These are phyloP conservation scores for Irpex sp. DNA, from an alignment of 1,284 basidiomycete genomes.

Conservation along the genomic window DNA sequence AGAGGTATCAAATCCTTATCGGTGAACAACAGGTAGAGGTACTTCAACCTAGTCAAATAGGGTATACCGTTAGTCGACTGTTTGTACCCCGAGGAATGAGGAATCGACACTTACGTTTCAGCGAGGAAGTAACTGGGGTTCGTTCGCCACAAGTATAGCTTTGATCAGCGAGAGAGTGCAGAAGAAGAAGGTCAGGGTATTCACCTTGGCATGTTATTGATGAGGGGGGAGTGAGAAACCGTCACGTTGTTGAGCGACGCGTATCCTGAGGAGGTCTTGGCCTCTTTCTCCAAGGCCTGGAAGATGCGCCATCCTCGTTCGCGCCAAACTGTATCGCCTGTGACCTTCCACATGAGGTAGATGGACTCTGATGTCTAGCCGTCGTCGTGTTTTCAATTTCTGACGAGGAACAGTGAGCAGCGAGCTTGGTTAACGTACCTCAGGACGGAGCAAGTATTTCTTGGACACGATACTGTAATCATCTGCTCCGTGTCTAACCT, in stretches of 20 bases:
- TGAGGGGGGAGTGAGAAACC: slow-evolving; percentile 26
- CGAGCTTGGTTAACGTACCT: too few species aligned
- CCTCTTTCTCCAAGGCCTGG: slow-evolving; percentile 58
- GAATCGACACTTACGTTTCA: slow-evolving; percentile 62
- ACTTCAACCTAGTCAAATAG: slow-evolving; percentile 63
- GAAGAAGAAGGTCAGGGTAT: not conserved
- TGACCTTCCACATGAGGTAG: slow-evolving; percentile 67
- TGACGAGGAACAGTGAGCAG: too few species aligned
- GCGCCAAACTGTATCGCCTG: slow-evolving; percentile 63
- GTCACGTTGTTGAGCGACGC: slow-evolving; percentile 51
- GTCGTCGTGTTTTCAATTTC: too few species aligned
- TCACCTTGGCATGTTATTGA: slow-evolving; percentile 68
- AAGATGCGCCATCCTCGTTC: slow-evolving; percentile 76
- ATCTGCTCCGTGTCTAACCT: slow-evolving; percentile 22
- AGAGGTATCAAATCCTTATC: slow-evolving; percentile 57
- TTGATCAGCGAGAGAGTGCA: not conserved
- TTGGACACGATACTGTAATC: slow-evolving; percentile 34
- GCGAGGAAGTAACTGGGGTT: slow-evolving; percentile 59
- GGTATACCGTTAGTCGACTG: slow-evolving; percentile 50
- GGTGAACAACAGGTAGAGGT: slow-evolving; percentile 58
- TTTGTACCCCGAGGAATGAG: not conserved
- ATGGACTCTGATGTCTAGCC: slow-evolving; percentile 64
- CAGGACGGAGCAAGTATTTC: slow-evolving; percentile 58
- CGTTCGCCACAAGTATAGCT: not conserved
- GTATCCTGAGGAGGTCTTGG: slow-evolving; percentile 54